Evolutionary conservation across 1,139 yeast genomes (phyloP), one percentile per base, ranked within the genome.

Genomic region (Meyerozyma guilliermondii): DNA sequence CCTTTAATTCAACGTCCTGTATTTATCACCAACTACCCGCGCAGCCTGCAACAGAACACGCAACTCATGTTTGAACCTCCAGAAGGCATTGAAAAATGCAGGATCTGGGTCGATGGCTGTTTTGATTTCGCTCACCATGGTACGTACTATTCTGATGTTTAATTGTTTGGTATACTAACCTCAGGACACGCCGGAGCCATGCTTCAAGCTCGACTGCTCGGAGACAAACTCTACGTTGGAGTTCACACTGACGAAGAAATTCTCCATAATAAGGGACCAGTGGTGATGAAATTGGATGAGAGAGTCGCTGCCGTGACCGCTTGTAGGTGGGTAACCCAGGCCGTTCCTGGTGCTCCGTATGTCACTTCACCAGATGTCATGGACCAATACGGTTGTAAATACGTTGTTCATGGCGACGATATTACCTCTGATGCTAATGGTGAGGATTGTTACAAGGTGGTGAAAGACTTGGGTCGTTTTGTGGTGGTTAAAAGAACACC

Each of bases 51-150:
- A 18, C 31, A 41, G 22, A 20, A 36, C 27, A 35, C 35, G 33
- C 28, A 13, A 3, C 40, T 47, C 38, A 70, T 71, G 76, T 71
- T 52, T 52, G 71, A 60, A 47, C 56, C 70, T 52, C 77, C 77
- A n/a, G 66, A 61, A 41, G 78, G 74, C 17, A 71, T 72, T 38
- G 76, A 70, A 45, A 52, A 66, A 41, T 56, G 66, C 45, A 60
- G 66, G 45, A 82, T 89, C 48, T 92, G 98, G 98, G 81, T 92
- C 35, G 98, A 92, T 60, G 98, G 98, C 0, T 92, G 98, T 58
- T 92, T 92, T 65, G 98, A 92, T 61, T 92, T 92, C 66, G 88
- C 95, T 33, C 98, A 92, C 60, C 98, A 92, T 56, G 98, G 92
- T 75, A 68, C 43, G 81, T 68, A 13, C 8, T 20, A 9, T 26